phyloP scores from a whole-genome alignment of 2,329 filamentous ascomycete species.

The Akanthomyces uredinophilus region DNA sequence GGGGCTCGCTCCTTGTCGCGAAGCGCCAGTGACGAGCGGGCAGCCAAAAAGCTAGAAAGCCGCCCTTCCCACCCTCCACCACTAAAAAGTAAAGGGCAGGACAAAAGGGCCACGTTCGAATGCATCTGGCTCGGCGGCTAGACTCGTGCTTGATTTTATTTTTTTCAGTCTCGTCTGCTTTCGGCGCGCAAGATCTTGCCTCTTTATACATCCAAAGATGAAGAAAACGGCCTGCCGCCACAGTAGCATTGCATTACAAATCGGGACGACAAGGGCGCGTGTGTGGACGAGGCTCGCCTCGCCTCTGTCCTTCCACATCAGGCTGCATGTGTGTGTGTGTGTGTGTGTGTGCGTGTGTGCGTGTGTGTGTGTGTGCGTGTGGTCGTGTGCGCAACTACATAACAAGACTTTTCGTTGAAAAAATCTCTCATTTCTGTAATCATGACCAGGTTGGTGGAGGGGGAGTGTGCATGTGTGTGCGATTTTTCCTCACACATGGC shows the following conservation, averaged over 20 bases:
- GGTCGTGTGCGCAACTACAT: not conserved
- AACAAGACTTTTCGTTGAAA: no score
- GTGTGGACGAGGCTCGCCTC: not conserved
- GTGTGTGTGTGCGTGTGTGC: not conserved
- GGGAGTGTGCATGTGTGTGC: not conserved
- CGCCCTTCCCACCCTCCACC: no score
- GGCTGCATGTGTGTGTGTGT: not conserved
- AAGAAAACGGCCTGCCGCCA: not conserved
- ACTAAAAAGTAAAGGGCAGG: no score
- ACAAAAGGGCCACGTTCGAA: no score
- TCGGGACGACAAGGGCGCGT: not conserved
- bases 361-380: not conserved
- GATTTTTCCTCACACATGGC: no score
- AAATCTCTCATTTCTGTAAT: not conserved
- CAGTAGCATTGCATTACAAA: not conserved
- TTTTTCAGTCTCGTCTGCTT: no score
- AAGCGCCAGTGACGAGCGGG: not conserved
- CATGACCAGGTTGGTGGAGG: not conserved
- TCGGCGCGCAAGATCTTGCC: no score
- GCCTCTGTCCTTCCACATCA: not conserved
- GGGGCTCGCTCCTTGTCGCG: not conserved
- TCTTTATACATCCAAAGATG: no score
- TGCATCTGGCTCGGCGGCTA: no score
- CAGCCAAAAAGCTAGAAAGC: not conserved
- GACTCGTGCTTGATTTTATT: no score